Evolutionary conservation across 306 rosid genomes (phyloP).

Genomic region (Medicago arabica): DNA sequence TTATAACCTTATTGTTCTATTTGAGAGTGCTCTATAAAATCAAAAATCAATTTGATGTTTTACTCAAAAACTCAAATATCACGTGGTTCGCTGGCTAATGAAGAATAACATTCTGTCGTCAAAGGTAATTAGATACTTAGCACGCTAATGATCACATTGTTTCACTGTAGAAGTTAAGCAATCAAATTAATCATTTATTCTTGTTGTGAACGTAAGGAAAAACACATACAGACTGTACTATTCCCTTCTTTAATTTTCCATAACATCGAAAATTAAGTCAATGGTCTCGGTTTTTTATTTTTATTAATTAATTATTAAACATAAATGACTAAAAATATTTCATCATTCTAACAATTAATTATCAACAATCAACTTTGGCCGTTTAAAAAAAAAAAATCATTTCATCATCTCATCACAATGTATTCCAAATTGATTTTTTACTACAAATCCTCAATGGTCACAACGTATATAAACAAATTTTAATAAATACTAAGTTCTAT

Average conservation of each 20-base stretch:
- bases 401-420: no score
- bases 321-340: no score
- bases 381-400: no score
- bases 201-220: constrained; percentile 57
- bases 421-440: no score
- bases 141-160: constrained; percentile 39
- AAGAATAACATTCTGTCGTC: constrained; percentile 18
- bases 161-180: constrained; percentile 54
- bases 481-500: background rate
- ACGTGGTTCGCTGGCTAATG: constrained; percentile 38
- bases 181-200: constrained; percentile 41
- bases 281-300: background rate
- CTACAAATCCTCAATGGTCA: no score
- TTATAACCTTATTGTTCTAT: no score
- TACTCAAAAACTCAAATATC: background rate
- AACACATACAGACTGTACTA: constrained; percentile 24
- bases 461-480: no score
- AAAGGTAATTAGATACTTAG: constrained; percentile 30
- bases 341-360: no score
- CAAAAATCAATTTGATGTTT: no score
- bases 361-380: no score
- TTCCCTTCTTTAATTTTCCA: constrained; percentile 37
- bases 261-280: background rate
- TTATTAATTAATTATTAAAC: no score
- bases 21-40: no score